phyloP scores from a whole-genome alignment of 495 filamentous ascomycete genomes.

The Penicillium desertorum region DNA sequence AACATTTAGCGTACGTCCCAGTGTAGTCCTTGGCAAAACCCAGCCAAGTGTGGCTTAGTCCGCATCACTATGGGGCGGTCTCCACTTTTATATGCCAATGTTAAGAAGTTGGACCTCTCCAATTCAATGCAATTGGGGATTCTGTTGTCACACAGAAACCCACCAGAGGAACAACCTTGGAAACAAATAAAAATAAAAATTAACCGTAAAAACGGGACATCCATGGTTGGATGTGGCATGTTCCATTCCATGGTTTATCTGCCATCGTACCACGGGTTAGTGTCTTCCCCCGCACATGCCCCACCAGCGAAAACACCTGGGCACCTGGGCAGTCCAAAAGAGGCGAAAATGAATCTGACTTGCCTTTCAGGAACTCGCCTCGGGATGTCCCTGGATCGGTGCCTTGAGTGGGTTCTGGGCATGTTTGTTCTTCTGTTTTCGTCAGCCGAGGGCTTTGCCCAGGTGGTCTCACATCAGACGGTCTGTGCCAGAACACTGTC shows the following conservation, averaged over 20 bases:
- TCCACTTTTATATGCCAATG: not conserved
- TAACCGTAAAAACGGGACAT: not conserved
- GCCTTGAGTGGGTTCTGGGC: not conserved
- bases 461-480: constrained; percentile 12
- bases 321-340: not conserved
- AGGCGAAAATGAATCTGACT: constrained; percentile 7
- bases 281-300: not conserved
- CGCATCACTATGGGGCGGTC: not conserved
- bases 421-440: not conserved
- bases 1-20: not conserved
- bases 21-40: not conserved
- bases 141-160: not conserved
- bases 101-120: not conserved
- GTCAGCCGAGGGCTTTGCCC: constrained; percentile 7
- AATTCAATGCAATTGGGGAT: not conserved
- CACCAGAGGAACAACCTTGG: not conserved
- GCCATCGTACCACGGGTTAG: not conserved
- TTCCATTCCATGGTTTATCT: not conserved
- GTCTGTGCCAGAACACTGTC: constrained; percentile 6
- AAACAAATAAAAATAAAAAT: not conserved
- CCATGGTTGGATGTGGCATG: not conserved
- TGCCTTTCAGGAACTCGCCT: constrained; percentile 1
- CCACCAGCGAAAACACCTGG: not conserved
- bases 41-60: not conserved
- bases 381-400: constrained; percentile 1